Evolutionary conservation across 805 yeast species (phyloP).

Genomic region (Nakazawaea ishiwadae): DNA sequence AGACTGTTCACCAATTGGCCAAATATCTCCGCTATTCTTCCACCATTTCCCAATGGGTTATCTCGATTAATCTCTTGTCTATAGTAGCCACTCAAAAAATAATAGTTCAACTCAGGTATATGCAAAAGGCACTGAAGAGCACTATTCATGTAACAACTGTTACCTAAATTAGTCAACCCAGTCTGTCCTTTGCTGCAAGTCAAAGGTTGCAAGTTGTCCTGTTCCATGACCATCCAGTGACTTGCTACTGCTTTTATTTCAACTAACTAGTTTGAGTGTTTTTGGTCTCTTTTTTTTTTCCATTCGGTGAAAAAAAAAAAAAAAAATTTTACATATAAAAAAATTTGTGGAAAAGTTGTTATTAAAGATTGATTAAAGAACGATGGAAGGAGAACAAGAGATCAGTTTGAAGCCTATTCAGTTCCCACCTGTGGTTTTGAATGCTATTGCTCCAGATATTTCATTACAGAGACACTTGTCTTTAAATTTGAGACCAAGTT

Average conservation of each 20-base stretch:
- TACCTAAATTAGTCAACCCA: constrained; percentile 75
- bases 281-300: not conserved
- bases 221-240: no score
- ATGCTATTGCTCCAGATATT: constrained; percentile 80
- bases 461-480: constrained; percentile 76
- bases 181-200: constrained; percentile 39
- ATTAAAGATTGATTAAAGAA: not conserved
- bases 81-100: constrained; percentile 61
- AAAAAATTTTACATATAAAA: not conserved
- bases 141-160: constrained; percentile 92
- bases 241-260: no score
- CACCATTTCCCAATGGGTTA: constrained; percentile 85
- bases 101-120: constrained; percentile 75
- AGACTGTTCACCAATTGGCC: constrained; percentile 60
- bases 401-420: constrained; percentile 39
- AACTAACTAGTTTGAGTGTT: no score
- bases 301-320: not conserved
- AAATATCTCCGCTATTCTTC: constrained; percentile 76
- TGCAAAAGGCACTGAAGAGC: constrained; percentile 88
- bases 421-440: constrained; percentile 79
- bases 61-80: constrained; percentile 61
- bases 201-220: constrained; percentile 1
- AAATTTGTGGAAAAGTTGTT: not conserved
- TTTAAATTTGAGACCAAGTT: constrained; percentile 70
- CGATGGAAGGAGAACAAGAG: constrained; percentile 1